phyloP scores from a whole-genome alignment of 257 asterid genomes.

The Solanum piurae region DNA sequence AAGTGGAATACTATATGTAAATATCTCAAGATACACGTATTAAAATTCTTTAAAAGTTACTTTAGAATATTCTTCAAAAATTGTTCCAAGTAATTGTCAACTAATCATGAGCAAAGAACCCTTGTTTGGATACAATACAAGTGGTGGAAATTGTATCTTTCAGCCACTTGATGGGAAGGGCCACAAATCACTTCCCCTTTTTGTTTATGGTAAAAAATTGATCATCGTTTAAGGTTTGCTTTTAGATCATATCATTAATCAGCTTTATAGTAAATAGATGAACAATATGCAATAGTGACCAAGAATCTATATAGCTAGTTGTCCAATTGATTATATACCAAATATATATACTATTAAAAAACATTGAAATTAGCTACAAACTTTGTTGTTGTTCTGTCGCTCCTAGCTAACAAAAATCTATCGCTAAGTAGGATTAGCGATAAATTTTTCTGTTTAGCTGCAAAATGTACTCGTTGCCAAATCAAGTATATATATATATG shows the following conservation, averaged over 20 bases:
- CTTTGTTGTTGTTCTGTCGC: no score
- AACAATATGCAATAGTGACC: not conserved
- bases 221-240: not conserved
- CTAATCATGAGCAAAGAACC: slow-evolving; percentile 2
- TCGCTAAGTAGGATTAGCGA: no score
- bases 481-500: no score
- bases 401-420: no score
- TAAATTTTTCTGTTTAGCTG: no score
- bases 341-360: no score
- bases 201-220: not conserved
- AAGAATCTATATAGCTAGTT: not conserved
- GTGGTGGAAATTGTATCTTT: not conserved
- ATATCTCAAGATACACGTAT: not conserved
- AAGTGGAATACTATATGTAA: not conserved
- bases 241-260: not conserved
- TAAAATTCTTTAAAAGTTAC: not conserved
- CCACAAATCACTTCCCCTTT: not conserved
- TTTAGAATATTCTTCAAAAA: not conserved
- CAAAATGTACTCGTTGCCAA: no score
- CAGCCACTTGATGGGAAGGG: not conserved
- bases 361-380: no score
- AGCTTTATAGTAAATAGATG: not conserved
- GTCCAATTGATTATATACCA: not conserved
- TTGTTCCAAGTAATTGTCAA: not conserved
- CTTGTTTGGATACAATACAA: not conserved